A percentile compares a stretch with the other conserved stretches of the same genome.
Evolutionary conservation across 2,329 filamentous ascomycete species (phyloP).

Genomic region (Penicillium expansum): DNA sequence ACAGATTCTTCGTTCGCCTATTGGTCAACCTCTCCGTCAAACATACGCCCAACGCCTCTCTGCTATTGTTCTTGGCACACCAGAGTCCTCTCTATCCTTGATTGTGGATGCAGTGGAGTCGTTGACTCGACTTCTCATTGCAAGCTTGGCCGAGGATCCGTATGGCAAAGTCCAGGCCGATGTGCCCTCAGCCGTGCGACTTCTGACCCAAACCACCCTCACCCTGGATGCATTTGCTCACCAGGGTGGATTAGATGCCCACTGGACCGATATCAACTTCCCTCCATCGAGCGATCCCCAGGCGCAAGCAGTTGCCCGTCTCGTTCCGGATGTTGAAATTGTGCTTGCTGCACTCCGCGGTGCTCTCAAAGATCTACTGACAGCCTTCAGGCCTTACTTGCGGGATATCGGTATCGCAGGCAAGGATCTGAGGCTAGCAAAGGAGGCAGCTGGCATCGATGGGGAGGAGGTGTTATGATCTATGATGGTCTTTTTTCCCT

Average conservation of each 20-base stretch:
- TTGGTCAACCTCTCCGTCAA: slow-evolving; percentile 69
- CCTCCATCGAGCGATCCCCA: slow-evolving; percentile 36
- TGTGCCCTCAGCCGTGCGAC: slow-evolving; percentile 69
- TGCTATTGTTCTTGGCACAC: slow-evolving; percentile 68
- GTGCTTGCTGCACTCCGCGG: slow-evolving; percentile 64
- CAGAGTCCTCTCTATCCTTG: slow-evolving; percentile 66
- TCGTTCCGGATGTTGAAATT: slow-evolving; percentile 65
- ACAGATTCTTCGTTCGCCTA: slow-evolving; percentile 48
- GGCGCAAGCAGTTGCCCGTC: slow-evolving; percentile 36
- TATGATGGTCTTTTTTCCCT: slow-evolving; percentile 7
- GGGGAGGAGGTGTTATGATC: slow-evolving; percentile 24
- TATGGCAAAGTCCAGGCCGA: slow-evolving; percentile 85
- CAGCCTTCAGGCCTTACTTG: slow-evolving; percentile 72
- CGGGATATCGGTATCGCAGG: slow-evolving; percentile 66
- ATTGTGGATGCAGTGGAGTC: slow-evolving; percentile 71
- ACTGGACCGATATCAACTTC: slow-evolving; percentile 76
- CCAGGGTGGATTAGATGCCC: slow-evolving; percentile 49
- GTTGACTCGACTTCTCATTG: slow-evolving; percentile 66
- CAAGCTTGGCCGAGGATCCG: slow-evolving; percentile 74
- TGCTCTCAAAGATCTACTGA: slow-evolving; percentile 64
- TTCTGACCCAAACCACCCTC: slow-evolving; percentile 66
- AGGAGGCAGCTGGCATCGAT: slow-evolving; percentile 54
- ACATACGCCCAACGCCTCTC: slow-evolving; percentile 64
- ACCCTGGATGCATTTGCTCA: slow-evolving; percentile 67
- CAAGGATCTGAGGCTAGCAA: slow-evolving; percentile 70